Conservation (phyloP, 2,329 filamentous ascomycete species). For the Aspergillus sojae region DNA sequence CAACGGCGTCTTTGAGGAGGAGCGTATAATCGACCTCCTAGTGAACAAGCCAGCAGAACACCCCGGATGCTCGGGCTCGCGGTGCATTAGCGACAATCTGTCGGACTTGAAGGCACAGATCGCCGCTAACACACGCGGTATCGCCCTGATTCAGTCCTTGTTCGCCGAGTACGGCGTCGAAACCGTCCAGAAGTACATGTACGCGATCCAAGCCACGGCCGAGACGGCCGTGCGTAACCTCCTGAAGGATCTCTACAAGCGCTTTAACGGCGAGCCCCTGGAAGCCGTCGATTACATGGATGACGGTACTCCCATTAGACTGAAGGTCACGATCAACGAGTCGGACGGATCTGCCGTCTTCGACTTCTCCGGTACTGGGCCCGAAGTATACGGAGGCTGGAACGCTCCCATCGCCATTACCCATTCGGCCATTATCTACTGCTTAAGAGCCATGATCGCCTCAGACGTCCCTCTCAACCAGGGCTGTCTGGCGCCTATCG, state of each 20-base stretch:
- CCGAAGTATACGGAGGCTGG: slow-evolving; percentile 77
- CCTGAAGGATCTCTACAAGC: slow-evolving; percentile 69
- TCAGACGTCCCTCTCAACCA: slow-evolving; percentile 86
- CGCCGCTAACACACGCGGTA: slow-evolving; percentile 83
- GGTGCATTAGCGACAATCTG: slow-evolving; percentile 79
- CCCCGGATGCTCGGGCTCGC: slow-evolving; percentile 75
- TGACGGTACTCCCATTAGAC: slow-evolving; percentile 75
- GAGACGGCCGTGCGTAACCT: slow-evolving; percentile 74
- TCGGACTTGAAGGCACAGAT: slow-evolving; percentile 87
- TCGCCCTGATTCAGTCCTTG: slow-evolving; percentile 71
- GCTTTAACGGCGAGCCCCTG: slow-evolving; percentile 71
- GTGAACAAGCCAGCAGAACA: slow-evolving; percentile 73
- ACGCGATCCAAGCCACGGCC: slow-evolving; percentile 77
- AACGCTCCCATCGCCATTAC: slow-evolving; percentile 83
- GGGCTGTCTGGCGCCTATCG: slow-evolving; percentile 76
- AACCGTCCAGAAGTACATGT: slow-evolving; percentile 83
- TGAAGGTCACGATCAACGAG: slow-evolving; percentile 74
- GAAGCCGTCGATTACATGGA: slow-evolving; percentile 83
- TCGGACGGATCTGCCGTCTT: slow-evolving; percentile 76
- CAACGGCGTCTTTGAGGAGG: slow-evolving; percentile 76
- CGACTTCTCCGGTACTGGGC: slow-evolving; percentile 76
- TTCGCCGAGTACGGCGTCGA: slow-evolving; percentile 78
- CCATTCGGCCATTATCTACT: slow-evolving; percentile 84
- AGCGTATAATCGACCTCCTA: slow-evolving; percentile 71
- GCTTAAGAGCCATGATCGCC: slow-evolving; percentile 75